phyloP scores from a whole-genome alignment of 2,329 filamentous ascomycete species.

The Calonectria fujianensis region DNA sequence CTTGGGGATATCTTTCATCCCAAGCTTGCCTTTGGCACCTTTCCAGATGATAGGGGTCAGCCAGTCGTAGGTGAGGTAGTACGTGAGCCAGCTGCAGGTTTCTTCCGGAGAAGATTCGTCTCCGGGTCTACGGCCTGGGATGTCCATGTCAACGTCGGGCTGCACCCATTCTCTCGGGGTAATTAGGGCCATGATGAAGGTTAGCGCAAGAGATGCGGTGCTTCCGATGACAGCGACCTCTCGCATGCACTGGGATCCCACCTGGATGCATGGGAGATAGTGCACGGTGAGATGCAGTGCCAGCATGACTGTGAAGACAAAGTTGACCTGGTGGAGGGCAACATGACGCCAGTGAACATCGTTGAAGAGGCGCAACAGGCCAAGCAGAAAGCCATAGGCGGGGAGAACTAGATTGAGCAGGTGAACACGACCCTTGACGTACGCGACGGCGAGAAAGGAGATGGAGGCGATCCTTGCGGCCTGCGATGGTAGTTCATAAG shows the following conservation, averaged over 20 bases:
- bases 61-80: conserved; percentile 72
- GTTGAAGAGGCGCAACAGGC: conserved; percentile 64
- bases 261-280: conserved; percentile 67
- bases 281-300: conserved; percentile 61
- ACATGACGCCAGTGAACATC: conserved; percentile 67
- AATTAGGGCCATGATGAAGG: conserved; percentile 63
- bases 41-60: conserved; percentile 69
- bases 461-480: conserved; percentile 62
- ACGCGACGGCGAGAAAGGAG: conserved; percentile 63
- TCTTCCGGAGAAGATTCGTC: conserved; percentile 70
- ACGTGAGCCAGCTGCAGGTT: conserved; percentile 71
- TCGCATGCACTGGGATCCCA: conserved; percentile 56
- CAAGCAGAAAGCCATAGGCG: conserved; percentile 66
- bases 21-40: conserved; percentile 66
- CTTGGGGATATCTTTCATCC: conserved; percentile 68
- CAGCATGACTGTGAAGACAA: conserved; percentile 62
- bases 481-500: conserved; percentile 67
- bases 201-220: conserved; percentile 60
- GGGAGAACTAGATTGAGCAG: conserved; percentile 61
- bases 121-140: conserved; percentile 61
- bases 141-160: conserved; percentile 62
- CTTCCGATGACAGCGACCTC: conserved; percentile 59
- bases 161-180: conserved; percentile 72
- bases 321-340: conserved; percentile 70
- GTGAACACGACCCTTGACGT: conserved; percentile 58